Conservation (phyloP, 805 yeast genomes). For the Komagataella pastoris region DNA sequence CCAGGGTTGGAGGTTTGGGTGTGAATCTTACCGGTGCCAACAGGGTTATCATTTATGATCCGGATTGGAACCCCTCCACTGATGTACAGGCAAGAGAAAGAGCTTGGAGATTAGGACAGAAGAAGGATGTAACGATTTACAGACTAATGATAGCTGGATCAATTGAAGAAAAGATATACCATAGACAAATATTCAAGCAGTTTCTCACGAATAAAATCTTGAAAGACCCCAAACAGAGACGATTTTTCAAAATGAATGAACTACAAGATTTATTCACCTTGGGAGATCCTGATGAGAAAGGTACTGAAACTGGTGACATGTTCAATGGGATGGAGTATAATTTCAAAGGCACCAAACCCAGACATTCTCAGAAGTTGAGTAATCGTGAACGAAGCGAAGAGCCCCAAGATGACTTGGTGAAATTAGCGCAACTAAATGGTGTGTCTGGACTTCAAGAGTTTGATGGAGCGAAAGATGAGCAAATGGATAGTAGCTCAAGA, state of each 20-base stretch:
- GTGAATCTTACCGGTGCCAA: conserved; percentile 92
- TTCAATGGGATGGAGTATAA: conserved; percentile 35
- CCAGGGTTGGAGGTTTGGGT: conserved; percentile 94
- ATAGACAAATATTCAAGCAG: conserved; percentile 92
- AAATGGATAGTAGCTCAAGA: conserved; percentile 10
- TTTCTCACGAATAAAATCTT: conserved; percentile 84
- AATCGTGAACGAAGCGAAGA: conserved; percentile 12
- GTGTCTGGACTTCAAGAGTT: conserved; percentile 60
- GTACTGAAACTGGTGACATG: conserved; percentile 56
- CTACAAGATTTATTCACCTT: conserved; percentile 79
- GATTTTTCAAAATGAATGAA: conserved; percentile 89
- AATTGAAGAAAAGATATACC: conserved; percentile 93
- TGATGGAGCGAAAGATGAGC: conserved; percentile 34
- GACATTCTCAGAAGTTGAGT: conserved; percentile 20
- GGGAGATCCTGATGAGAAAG: conserved; percentile 58
- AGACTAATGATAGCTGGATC: conserved; percentile 90
- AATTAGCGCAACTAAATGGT: conserved; percentile 54
- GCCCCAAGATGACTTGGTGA: conserved; percentile 52
- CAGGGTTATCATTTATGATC: conserved; percentile 86
- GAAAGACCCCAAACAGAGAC: conserved; percentile 87
- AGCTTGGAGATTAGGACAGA: conserved; percentile 96
- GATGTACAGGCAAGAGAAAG: conserved; percentile 94
- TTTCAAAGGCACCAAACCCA: conserved; percentile 17
- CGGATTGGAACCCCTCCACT: conserved; percentile 98
- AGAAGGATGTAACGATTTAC: conserved; percentile 80